These are phyloP conservation scores for Hericium alpestre DNA, from an alignment of 768 basidiomycete species.

Conservation along the genomic window DNA sequence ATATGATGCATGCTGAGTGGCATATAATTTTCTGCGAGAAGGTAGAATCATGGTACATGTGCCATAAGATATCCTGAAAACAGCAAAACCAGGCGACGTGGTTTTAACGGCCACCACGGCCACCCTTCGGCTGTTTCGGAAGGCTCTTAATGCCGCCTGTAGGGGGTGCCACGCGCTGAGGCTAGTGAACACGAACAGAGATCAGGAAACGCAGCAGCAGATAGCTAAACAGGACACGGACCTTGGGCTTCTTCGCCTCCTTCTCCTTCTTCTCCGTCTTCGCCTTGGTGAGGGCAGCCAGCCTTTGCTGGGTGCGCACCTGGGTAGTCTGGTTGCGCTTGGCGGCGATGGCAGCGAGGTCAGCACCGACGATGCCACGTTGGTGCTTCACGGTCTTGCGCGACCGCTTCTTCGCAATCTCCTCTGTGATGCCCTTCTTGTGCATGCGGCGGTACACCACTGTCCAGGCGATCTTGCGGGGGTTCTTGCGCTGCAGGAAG, in stretches of 20 bases:
- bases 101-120: constrained; percentile 62
- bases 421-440: constrained; percentile 99
- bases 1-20: neutral
- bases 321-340: constrained; percentile 88
- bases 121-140: constrained; percentile 94
- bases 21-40: constrained; percentile 1
- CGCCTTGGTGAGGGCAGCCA: constrained; percentile 84
- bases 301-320: constrained; percentile 67
- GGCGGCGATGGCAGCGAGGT: constrained; percentile 83
- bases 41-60: constrained; percentile 1
- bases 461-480: constrained; percentile 99
- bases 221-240: constrained; percentile 21
- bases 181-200: constrained; percentile 25
- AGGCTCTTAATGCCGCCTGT: constrained; percentile 63
- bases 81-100: constrained; percentile 2
- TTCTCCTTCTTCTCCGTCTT: constrained; percentile 97
- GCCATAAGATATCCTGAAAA: constrained; percentile 1
- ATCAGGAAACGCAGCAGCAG: neutral
- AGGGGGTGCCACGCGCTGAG: constrained; percentile 38
- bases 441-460: constrained; percentile 90
- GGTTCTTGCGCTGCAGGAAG: constrained; percentile 99
- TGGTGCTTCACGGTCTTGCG: constrained; percentile 96
- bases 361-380: constrained; percentile 96
- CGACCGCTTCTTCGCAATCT: constrained; percentile 97
- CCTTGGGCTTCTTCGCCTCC: constrained; percentile 84